Percentiles rank a stretch among this genome's conserved stretches.
These are phyloP conservation scores for Picochlorum sp. DNA, from an alignment of 139 green algal genomes.

Conservation along the genomic window DNA sequence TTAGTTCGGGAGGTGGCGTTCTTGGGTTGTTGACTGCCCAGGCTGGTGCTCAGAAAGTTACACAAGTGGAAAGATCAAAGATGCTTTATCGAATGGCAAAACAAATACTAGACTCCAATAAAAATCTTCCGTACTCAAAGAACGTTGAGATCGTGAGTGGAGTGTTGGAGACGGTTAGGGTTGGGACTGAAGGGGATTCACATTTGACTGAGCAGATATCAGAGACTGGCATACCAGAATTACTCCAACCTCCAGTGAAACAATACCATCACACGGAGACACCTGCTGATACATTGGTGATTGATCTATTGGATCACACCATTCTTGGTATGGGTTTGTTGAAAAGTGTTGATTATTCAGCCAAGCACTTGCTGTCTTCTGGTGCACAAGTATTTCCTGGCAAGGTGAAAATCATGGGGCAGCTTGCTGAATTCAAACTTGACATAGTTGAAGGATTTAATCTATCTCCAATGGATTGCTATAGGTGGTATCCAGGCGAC, in stretches of 20 bases:
- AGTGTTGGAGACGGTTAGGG: background rate
- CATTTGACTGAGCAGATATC: background rate
- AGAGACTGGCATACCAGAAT: background rate
- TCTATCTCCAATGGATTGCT: constrained; percentile 51
- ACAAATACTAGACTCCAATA: constrained; percentile 39
- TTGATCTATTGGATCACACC: constrained; percentile 50
- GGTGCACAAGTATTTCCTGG: constrained; percentile 29
- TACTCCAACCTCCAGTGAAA: background rate
- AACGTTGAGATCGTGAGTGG: constrained; percentile 12
- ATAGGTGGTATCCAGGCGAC: constrained; percentile 55
- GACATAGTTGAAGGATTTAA: constrained; percentile 53
- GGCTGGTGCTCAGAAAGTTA: constrained; percentile 28
- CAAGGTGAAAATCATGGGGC: constrained; percentile 19
- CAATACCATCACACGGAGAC: constrained; percentile 13
- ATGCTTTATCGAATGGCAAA: constrained; percentile 57
- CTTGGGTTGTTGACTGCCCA: constrained; percentile 34
- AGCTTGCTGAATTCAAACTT: constrained; percentile 35
- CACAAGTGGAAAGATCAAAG: constrained; percentile 35
- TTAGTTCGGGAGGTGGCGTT: constrained; percentile 35
- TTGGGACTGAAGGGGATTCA: constrained; percentile 1
- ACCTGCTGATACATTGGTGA: constrained; percentile 45
- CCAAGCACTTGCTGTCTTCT: constrained; percentile 24
- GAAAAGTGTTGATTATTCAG: constrained; percentile 38
- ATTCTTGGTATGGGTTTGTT: constrained; percentile 44
- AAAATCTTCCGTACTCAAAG: constrained; percentile 2